Evolutionary conservation across 2,329 filamentous ascomycete species (phyloP), one percentile per base, ranked within the genome.

Genomic region (Orbilia blumenaviensis): DNA sequence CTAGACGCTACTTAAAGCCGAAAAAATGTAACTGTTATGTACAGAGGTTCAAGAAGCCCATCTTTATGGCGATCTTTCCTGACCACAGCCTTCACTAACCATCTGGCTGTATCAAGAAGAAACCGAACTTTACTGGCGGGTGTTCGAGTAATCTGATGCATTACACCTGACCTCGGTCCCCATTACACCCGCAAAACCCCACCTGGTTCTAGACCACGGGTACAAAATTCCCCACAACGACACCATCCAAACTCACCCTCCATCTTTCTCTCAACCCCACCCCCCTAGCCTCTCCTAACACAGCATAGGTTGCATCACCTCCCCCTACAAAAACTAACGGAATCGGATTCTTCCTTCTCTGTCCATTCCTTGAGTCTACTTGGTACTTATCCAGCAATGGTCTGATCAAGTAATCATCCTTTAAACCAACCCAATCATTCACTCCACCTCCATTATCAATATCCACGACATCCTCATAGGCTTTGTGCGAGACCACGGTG

Each of bases 351-450:
- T 69, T 76, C 46, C 64, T 68, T 46, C 66, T 68, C 58, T 76
- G 72, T 9, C 72, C 72, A 27, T 76, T 68, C 16, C 66, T 62
- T 18, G 72, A 76, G 36, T 74, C 69, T 14, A 76, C 56, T 44
- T 76, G 72, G 41, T 76, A 76, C 54, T 67, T 54, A 66, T 76
- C 72, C 27, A 76, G 27, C 14, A 76, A 32, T 3, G 72, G 72
- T 16, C 72, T 25, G 16, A 76, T 76, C 64, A 76, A 54, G 41
- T 66, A 34, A 34, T 68, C 63, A 52, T 76, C 72, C 23, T 48
- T 63, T 50, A 76, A 48, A 5, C 50, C 72, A 12, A 63, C 38
- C 72, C 72, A 76, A 46, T 76, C 72, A 44, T 76, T 76, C 38
- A 63, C 63, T 2, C 72, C 72, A 14, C 63, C 72, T n/a, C 72